phyloP scores from a whole-genome alignment of 768 basidiomycete species.

The Mycena amicta region DNA sequence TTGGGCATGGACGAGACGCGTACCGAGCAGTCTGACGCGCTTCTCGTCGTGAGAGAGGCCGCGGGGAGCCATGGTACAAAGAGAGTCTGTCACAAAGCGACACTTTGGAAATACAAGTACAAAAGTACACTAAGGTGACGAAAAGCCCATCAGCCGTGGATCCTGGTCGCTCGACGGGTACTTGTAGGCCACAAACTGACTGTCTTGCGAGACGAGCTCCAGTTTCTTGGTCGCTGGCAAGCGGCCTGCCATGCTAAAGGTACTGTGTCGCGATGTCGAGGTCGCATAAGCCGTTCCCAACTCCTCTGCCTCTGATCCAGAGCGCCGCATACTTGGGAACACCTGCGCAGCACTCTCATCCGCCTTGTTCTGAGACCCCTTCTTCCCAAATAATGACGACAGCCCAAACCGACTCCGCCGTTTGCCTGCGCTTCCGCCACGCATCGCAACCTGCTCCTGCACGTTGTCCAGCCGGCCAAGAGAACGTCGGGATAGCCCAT shows the following conservation, averaged over 20 bases:
- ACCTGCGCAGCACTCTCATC: conserved; percentile 45
- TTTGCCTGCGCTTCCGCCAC: conserved; percentile 44
- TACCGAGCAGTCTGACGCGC: conserved; percentile 69
- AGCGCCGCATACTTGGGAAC: conserved; percentile 51
- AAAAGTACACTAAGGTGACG: conserved; percentile 36
- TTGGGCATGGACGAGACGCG: background rate
- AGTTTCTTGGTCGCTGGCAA: conserved; percentile 75
- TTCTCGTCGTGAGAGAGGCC: conserved; percentile 92
- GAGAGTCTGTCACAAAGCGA: conserved; percentile 2
- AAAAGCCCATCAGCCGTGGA: conserved; percentile 45
- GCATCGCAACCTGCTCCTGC: conserved; percentile 30
- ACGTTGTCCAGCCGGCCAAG: conserved; percentile 47
- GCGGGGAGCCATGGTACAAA: conserved; percentile 59
- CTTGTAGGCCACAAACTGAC: conserved; percentile 83
- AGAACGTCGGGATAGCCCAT: conserved; percentile 67
- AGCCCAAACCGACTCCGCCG: conserved; percentile 78
- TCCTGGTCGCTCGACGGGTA: conserved; percentile 81
- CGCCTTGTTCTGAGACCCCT: conserved; percentile 34
- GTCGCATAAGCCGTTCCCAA: conserved; percentile 48
- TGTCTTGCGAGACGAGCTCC: conserved; percentile 81
- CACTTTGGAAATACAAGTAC: conserved; percentile 12
- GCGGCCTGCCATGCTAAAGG: conserved; percentile 45
- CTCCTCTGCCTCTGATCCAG: conserved; percentile 52
- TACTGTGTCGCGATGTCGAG: conserved; percentile 55
- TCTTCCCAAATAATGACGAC: conserved; percentile 65